phyloP scores from a whole-genome alignment of 176 grass and related monocot genomes.

The Oryza officinalis region DNA sequence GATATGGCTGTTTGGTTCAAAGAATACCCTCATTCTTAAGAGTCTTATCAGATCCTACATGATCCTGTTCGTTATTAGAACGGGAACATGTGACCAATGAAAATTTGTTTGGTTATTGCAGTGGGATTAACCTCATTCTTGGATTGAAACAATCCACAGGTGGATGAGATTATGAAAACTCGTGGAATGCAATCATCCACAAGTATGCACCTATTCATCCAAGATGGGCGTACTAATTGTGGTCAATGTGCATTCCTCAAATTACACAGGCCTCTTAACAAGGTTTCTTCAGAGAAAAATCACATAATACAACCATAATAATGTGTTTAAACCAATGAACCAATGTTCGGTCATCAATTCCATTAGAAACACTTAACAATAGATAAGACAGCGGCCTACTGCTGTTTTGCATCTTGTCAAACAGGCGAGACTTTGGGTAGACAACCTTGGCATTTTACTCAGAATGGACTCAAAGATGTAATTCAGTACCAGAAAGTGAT shows the following conservation, averaged over 20 bases:
- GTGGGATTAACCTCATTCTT: not conserved
- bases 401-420: not conserved
- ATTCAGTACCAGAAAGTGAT: not conserved
- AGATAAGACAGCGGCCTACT: not conserved
- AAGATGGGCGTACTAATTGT: not conserved
- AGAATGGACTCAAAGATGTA: not conserved
- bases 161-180: not conserved
- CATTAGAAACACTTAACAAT: not conserved
- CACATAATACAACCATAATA: too few species aligned
- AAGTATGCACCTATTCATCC: not conserved
- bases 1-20: not conserved
- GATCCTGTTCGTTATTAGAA: not conserved
- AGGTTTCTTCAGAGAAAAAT: too few species aligned
- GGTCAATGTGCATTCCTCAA: not conserved
- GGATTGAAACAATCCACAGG: not conserved
- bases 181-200: not conserved
- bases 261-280: not conserved
- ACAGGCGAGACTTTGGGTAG: not conserved
- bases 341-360: not conserved
- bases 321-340: slow-evolving; percentile 18
- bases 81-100: not conserved
- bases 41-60: not conserved
- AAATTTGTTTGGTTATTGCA: not conserved
- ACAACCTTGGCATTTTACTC: not conserved
- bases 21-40: not conserved